These are phyloP conservation scores for Komagataea norvegica DNA, from an alignment of 1,139 yeast species.

Conservation along the genomic window DNA sequence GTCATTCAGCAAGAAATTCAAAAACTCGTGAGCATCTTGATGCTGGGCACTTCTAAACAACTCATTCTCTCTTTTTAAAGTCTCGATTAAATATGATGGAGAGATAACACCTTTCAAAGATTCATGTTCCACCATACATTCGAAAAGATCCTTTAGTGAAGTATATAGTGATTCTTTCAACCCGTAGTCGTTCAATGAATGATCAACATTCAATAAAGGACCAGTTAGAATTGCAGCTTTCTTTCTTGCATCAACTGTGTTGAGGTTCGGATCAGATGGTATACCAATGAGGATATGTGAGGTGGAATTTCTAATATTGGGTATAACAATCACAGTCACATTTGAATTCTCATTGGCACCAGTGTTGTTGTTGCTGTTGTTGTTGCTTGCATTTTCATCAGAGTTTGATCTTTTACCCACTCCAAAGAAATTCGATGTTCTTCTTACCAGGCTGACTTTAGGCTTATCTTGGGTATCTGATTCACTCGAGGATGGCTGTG, in stretches of 20 bases:
- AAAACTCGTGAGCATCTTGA: conserved; percentile 96
- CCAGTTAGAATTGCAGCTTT: conserved; percentile 76
- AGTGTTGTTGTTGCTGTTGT: conserved; percentile 1
- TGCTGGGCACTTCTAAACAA: conserved; percentile 90
- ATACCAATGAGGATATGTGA: conserved; percentile 42
- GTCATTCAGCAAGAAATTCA: conserved; percentile 79
- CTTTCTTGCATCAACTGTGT: conserved; percentile 66
- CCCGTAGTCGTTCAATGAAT: conserved; percentile 46
- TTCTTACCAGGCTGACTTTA: conserved; percentile 16
- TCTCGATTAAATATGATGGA: conserved; percentile 68
- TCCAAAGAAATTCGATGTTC: conserved; percentile 27
- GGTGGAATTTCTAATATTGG: conserved; percentile 33
- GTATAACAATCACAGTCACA: conserved; percentile 16
- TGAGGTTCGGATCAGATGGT: conserved; percentile 43
- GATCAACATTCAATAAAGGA: conserved; percentile 79
- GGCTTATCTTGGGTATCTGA: conserved; percentile 4
- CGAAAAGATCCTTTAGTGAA: conserved; percentile 80
- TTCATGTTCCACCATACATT: conserved; percentile 69
- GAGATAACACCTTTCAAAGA: conserved; percentile 79
- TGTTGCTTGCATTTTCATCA: conserved; percentile 8
- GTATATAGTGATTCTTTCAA: conserved; percentile 57
- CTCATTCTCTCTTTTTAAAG: conserved; percentile 75
- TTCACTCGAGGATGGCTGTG: not conserved
- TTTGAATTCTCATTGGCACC: not conserved
- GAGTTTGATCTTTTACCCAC: conserved; percentile 15